Evolutionary conservation across 495 filamentous ascomycete genomes (phyloP).

Genomic region (Evernia prunastri): DNA sequence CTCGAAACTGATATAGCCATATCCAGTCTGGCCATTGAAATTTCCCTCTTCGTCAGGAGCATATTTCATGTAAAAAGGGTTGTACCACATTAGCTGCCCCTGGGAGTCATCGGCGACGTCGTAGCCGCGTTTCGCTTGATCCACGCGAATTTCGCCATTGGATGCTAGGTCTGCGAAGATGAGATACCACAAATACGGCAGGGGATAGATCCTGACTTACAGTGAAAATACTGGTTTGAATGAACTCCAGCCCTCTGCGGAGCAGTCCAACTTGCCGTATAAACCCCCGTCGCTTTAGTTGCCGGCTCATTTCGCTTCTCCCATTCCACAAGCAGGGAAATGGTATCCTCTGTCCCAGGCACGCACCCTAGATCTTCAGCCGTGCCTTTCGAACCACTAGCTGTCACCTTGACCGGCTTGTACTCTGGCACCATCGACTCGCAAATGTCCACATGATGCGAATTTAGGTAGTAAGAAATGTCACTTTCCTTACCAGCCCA

Average conservation of each 20-base stretch:
- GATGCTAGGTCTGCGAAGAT: slow-evolving; percentile 56
- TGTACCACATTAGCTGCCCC: slow-evolving; percentile 70
- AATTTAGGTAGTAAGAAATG: slow-evolving; percentile 93
- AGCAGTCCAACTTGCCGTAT: slow-evolving; percentile 91
- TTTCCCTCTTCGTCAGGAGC: slow-evolving; percentile 93
- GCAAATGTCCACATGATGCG: slow-evolving; percentile 85
- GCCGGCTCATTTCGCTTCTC: slow-evolving; percentile 57
- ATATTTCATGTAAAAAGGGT: slow-evolving; percentile 97
- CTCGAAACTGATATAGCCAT: slow-evolving; percentile 90
- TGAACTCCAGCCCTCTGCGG: slow-evolving; percentile 88
- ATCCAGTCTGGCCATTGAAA: slow-evolving; percentile 84
- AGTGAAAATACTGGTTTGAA: slow-evolving; percentile 94
- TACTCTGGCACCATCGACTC: slow-evolving; percentile 84
- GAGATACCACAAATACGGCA: neutral
- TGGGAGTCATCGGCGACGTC: slow-evolving; percentile 80
- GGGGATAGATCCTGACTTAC: slow-evolving; percentile 29
- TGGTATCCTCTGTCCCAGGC: slow-evolving; percentile 81
- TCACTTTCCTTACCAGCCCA: slow-evolving; percentile 90
- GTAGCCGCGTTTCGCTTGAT: slow-evolving; percentile 92
- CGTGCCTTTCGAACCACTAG: slow-evolving; percentile 64
- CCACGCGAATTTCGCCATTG: slow-evolving; percentile 77
- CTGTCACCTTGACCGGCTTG: slow-evolving; percentile 70
- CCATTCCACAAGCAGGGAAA: slow-evolving; percentile 85
- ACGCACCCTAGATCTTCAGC: slow-evolving; percentile 70
- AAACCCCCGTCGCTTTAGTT: slow-evolving; percentile 79